Evolutionary conservation across 208 protist genomes (phyloP).

Genomic region (Acanthamoeba divionensis): DNA sequence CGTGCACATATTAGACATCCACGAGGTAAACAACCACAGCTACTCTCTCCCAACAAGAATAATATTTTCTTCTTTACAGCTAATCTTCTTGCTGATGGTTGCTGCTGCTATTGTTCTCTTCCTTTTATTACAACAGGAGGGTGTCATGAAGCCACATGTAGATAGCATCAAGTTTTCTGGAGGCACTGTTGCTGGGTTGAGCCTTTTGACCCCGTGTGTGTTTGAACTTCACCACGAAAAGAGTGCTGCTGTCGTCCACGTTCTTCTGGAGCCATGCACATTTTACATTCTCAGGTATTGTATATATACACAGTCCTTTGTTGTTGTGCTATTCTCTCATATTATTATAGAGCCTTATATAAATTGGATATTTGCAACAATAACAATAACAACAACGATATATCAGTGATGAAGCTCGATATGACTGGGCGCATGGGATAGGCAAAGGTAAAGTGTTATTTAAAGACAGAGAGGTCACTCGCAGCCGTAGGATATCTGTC

Average conservation of each 20-base stretch:
- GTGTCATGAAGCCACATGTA: constrained; percentile 27
- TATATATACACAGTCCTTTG: not conserved
- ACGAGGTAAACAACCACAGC: not conserved
- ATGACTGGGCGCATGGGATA: constrained; percentile 48
- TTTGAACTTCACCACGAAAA: constrained; percentile 32
- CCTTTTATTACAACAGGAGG: not conserved
- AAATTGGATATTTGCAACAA: not conserved
- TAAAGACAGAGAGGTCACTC: not conserved
- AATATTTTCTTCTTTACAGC: too few relatives aligned
- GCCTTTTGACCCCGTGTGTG: constrained; percentile 20
- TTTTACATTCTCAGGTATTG: constrained; percentile 39
- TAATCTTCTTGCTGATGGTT: not conserved
- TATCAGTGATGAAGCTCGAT: not conserved
- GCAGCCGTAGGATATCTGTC: not conserved
- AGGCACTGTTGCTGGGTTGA: not conserved
- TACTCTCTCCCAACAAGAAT: too few relatives aligned
- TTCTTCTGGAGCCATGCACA: constrained; percentile 4
- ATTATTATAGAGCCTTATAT: not conserved
- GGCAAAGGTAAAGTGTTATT: not conserved
- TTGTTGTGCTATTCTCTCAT: not conserved
- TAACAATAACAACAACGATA: not conserved
- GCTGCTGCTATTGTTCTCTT: not conserved
- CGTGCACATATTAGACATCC: constrained; percentile 42
- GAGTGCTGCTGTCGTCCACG: not conserved
- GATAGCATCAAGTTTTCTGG: constrained; percentile 52